Evolutionary conservation across 2,329 filamentous ascomycete genomes (phyloP).

Genomic region (Akanthomyces dipterigenus): DNA sequence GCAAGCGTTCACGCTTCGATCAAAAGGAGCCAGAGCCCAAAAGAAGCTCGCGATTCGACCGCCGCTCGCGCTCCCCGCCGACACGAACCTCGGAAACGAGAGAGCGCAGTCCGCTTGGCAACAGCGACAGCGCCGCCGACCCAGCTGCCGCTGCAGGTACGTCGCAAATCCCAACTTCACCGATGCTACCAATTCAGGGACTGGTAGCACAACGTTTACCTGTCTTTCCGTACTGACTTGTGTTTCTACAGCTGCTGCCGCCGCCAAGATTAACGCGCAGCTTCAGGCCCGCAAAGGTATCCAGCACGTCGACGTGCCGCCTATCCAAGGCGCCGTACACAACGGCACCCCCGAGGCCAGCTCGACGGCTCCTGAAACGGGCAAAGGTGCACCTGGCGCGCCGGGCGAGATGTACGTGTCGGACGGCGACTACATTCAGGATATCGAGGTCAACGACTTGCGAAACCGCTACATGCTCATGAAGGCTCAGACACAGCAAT

Average conservation of each 20-base stretch:
- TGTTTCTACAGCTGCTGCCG: constrained; percentile 63
- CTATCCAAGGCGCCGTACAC: constrained; percentile 58
- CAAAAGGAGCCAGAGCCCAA: constrained; percentile 79
- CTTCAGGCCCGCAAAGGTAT: constrained; percentile 82
- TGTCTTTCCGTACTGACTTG: neutral
- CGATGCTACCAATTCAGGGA: neutral
- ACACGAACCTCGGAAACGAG: constrained; percentile 62
- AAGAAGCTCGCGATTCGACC: constrained; percentile 75
- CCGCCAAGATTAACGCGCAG: constrained; percentile 78
- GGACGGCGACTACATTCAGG: constrained; percentile 96
- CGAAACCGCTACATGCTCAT: constrained; percentile 95
- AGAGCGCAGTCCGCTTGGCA: constrained; percentile 71
- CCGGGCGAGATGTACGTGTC: constrained; percentile 89
- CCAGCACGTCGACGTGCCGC: constrained; percentile 83
- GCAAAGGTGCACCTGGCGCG: constrained; percentile 37
- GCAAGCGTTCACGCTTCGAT: constrained; percentile 90
- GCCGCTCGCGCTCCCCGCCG: constrained; percentile 79
- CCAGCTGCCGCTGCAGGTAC: constrained; percentile 73
- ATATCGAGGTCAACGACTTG: constrained; percentile 97
- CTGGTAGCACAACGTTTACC: neutral
- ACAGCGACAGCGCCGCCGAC: constrained; percentile 49
- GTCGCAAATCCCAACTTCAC: constrained; percentile 17
- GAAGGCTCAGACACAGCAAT: constrained; percentile 95
- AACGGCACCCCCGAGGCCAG: constrained; percentile 32
- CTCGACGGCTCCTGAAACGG: constrained; percentile 21